These are phyloP conservation scores for Coniochaeta hoffmannii DNA, from an alignment of 2,329 filamentous ascomycete species.

Conservation along the genomic window DNA sequence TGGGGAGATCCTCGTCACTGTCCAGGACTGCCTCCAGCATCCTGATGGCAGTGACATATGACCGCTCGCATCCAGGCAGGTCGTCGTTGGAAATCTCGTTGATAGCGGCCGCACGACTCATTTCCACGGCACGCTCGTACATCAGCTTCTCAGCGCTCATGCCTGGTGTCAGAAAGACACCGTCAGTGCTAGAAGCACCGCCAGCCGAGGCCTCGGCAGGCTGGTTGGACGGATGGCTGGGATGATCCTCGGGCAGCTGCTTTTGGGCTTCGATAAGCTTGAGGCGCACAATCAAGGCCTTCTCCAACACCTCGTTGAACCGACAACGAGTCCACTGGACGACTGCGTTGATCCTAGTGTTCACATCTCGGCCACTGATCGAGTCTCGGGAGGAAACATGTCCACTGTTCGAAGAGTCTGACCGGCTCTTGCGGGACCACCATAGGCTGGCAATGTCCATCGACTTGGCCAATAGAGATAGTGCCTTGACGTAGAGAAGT, in stretches of 20 bases:
- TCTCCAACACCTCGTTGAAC: conserved; percentile 96
- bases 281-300: conserved; percentile 86
- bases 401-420: conserved; percentile 42
- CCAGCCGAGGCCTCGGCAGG: conserved; percentile 45
- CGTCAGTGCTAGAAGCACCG: conserved; percentile 61
- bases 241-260: conserved; percentile 75
- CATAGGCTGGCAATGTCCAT: conserved; percentile 93
- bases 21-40: conserved; percentile 95
- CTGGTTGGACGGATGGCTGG: conserved; percentile 77
- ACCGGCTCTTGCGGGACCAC: conserved; percentile 77
- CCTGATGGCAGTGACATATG: conserved; percentile 85
- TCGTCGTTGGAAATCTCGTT: conserved; percentile 94
- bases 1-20: conserved; percentile 56
- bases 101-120: conserved; percentile 90
- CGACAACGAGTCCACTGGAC: conserved; percentile 92
- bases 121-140: conserved; percentile 95
- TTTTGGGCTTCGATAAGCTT: conserved; percentile 83
- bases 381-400: conserved; percentile 32
- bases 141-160: conserved; percentile 94
- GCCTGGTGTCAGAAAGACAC: conserved; percentile 77
- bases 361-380: conserved; percentile 40
- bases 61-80: conserved; percentile 78
- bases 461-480: conserved; percentile 82
- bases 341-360: conserved; percentile 76
- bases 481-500: conserved; percentile 90